A percentile compares a stretch with the other conserved stretches of the same genome.
These are phyloP conservation scores for Penicillium brevicompactum DNA, from an alignment of 2,329 filamentous ascomycete genomes.

Conservation along the genomic window DNA sequence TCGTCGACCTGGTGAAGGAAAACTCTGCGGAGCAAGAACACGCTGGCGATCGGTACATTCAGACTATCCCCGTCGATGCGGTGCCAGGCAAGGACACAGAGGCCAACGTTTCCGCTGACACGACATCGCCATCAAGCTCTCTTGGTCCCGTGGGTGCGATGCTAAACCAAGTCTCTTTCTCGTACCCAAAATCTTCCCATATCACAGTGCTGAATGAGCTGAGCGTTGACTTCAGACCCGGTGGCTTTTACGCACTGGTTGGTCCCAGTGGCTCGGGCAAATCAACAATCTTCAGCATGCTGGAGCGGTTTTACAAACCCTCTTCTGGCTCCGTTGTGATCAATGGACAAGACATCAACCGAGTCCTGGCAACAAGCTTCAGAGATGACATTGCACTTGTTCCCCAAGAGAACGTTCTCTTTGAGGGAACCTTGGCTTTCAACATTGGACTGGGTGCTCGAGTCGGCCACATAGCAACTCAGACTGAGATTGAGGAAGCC, in stretches of 20 bases:
- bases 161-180: not conserved
- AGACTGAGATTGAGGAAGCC: slow-evolving; percentile 65
- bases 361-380: slow-evolving; percentile 17
- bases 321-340: not conserved
- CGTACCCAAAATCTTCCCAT: slow-evolving; percentile 13
- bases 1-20: slow-evolving; percentile 37
- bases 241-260: slow-evolving; percentile 65
- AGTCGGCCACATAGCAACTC: slow-evolving; percentile 56
- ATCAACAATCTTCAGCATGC: slow-evolving; percentile 62
- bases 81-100: not conserved
- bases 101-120: not conserved
- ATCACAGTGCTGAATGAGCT: slow-evolving; percentile 32
- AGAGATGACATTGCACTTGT: slow-evolving; percentile 50
- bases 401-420: slow-evolving; percentile 50
- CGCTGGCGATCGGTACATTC: not conserved
- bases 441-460: slow-evolving; percentile 48
- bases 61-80: not conserved
- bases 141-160: not conserved
- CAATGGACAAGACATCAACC: not conserved
- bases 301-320: slow-evolving; percentile 60
- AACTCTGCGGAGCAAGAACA: not conserved
- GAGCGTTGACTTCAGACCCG: slow-evolving; percentile 52
- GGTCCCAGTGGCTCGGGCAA: slow-evolving; percentile 69
- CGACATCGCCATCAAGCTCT: not conserved
- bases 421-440: slow-evolving; percentile 50